Evolutionary conservation across 257 asterid genomes (phyloP).

Genomic region (Ophiorrhiza pumila): DNA sequence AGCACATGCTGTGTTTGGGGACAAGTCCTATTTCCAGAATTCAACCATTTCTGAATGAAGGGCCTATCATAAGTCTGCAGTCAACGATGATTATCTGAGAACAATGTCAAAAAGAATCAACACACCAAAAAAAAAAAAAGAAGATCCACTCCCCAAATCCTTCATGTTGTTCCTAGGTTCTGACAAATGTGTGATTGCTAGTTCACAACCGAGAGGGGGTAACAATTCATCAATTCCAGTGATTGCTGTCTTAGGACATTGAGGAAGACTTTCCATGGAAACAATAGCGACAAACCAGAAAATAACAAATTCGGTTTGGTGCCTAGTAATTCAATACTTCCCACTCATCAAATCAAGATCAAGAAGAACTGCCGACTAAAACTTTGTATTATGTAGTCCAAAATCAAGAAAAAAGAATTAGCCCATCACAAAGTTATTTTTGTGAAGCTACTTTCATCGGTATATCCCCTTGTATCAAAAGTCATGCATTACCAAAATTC

Average conservation of each 20-base stretch:
- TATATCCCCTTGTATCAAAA: background rate
- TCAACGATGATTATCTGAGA: constrained; percentile 4
- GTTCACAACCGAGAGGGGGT: background rate
- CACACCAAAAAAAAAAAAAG: constrained; percentile 6
- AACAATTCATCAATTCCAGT: background rate
- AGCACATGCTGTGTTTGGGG: constrained; percentile 89
- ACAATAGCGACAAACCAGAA: constrained; percentile 7
- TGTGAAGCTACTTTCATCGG: background rate
- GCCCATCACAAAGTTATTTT: background rate
- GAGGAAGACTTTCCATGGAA: background rate
- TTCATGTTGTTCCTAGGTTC: too few relatives aligned
- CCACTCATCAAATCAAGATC: background rate
- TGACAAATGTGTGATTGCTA: background rate
- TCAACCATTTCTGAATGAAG: constrained; percentile 79
- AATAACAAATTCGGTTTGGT: constrained; percentile 7
- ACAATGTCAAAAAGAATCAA: constrained; percentile 11
- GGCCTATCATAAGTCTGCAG: constrained; percentile 87
- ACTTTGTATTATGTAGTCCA: background rate
- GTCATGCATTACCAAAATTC: background rate
- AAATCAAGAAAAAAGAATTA: background rate
- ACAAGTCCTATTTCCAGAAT: constrained; percentile 78
- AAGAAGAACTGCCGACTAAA: background rate
- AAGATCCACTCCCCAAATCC: background rate
- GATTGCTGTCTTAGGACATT: background rate
- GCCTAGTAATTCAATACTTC: background rate